A percentile compares a stretch with the other conserved stretches of the same genome.
These are phyloP conservation scores for Coleophoma crateriformis DNA, from an alignment of 2,329 filamentous ascomycete genomes.

Conservation along the genomic window DNA sequence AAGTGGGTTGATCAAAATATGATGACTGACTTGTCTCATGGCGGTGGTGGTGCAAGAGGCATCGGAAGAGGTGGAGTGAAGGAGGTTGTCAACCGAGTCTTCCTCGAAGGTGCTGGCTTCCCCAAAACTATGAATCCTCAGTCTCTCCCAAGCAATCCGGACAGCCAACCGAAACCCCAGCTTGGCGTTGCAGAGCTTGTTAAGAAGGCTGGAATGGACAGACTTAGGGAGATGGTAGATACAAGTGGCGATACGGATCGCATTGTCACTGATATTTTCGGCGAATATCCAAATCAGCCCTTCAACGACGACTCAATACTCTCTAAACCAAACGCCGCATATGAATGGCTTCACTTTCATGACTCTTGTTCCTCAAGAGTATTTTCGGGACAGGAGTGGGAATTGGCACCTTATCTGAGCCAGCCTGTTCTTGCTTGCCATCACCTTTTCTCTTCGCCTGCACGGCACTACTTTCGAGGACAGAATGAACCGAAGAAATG, in stretches of 20 bases:
- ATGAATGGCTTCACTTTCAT: conserved; percentile 95
- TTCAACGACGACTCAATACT: conserved; percentile 93
- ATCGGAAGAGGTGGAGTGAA: conserved; percentile 66
- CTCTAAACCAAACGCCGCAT: conserved; percentile 72
- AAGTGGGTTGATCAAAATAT: conserved; percentile 74
- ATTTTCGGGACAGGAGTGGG: conserved; percentile 86
- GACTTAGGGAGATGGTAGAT: conserved; percentile 70
- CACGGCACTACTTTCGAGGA: conserved; percentile 33
- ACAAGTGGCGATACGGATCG: conserved; percentile 74
- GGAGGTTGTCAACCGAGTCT: conserved; percentile 74
- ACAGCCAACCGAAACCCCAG: conserved; percentile 41
- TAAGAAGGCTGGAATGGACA: conserved; percentile 67
- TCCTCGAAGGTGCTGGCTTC: conserved; percentile 74
- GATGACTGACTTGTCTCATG: conserved; percentile 60
- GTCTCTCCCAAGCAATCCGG: conserved; percentile 20
- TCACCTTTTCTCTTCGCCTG: conserved; percentile 74
- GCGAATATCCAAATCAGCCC: conserved; percentile 77
- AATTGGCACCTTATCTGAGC: conserved; percentile 80
- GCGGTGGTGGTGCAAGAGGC: conserved; percentile 65
- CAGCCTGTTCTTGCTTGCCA: conserved; percentile 88
- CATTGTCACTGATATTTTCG: conserved; percentile 78
- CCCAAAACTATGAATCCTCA: conserved; percentile 24
- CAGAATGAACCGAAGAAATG: conserved; percentile 43
- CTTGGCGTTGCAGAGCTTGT: conserved; percentile 68
- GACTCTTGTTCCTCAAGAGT: conserved; percentile 75